A percentile compares a stretch with the other conserved stretches of the same genome.
These are phyloP conservation scores for Tetrapisispora phaffii DNA, from an alignment of 805 yeast species.

Conservation along the genomic window DNA sequence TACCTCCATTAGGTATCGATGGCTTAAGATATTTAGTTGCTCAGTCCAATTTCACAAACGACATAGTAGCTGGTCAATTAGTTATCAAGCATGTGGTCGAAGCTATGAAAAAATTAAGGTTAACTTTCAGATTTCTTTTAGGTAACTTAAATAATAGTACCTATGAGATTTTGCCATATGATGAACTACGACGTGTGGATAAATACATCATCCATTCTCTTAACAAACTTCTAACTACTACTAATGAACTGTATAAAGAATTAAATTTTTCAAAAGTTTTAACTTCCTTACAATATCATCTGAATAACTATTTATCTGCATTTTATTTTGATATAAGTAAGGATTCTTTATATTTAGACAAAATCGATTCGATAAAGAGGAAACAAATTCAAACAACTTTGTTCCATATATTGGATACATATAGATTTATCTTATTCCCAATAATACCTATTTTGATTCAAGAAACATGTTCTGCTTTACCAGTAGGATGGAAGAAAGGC, in stretches of 20 bases:
- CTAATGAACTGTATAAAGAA: constrained; percentile 38
- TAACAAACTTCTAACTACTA: constrained; percentile 34
- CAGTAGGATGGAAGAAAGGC: constrained; percentile 20
- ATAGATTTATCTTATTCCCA: constrained; percentile 66
- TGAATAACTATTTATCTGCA: constrained; percentile 70
- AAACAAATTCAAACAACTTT: constrained; percentile 54
- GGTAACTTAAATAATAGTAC: constrained; percentile 57
- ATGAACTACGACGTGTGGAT: constrained; percentile 43
- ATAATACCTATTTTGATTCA: constrained; percentile 77
- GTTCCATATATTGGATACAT: constrained; percentile 45
- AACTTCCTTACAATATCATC: constrained; percentile 56
- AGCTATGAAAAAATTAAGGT: constrained; percentile 67
- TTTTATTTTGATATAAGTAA: constrained; percentile 79
- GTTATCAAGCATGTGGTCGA: constrained; percentile 71
- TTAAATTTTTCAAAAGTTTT: constrained; percentile 65
- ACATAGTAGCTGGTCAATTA: constrained; percentile 63
- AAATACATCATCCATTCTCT: constrained; percentile 51
- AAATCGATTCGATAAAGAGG: constrained; percentile 30
- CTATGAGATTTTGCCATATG: constrained; percentile 30
- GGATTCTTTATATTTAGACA: constrained; percentile 74
- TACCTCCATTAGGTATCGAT: constrained; percentile 74
- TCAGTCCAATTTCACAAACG: constrained; percentile 75
- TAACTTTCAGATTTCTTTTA: constrained; percentile 68
- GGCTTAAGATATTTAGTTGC: constrained; percentile 90
- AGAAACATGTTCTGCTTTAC: constrained; percentile 70